Evolutionary conservation across 2,329 filamentous ascomycete species (phyloP).

Genomic region (Ramularia endophylla): DNA sequence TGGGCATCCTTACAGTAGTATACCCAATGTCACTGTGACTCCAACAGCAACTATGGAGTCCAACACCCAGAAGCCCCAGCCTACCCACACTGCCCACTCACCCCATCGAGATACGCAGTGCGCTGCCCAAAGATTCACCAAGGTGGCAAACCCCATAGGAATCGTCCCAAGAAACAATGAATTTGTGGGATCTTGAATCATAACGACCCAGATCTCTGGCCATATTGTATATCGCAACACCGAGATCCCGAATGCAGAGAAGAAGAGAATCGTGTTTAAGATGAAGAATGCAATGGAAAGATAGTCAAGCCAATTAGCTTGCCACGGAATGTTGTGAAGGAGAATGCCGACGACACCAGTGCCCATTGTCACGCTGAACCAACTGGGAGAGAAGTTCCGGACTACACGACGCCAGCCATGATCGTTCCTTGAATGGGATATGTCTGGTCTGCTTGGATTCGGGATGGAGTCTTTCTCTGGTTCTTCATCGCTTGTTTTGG

Average conservation of each 20-base stretch:
- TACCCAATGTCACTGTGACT: constrained; percentile 21
- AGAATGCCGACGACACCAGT: constrained; percentile 62
- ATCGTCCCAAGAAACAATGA: constrained; percentile 57
- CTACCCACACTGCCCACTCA: constrained; percentile 43
- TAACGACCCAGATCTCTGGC: constrained; percentile 58
- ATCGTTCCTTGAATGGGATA: constrained; percentile 10
- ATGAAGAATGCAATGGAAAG: constrained; percentile 56
- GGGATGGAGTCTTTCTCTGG: neutral
- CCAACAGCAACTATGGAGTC: constrained; percentile 40
- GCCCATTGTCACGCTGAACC: constrained; percentile 46
- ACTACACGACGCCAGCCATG: constrained; percentile 25
- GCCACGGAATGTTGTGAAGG: constrained; percentile 57
- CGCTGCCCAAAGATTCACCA: constrained; percentile 24
- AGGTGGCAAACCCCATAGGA: constrained; percentile 28
- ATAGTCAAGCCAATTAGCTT: constrained; percentile 52
- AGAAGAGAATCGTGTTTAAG: constrained; percentile 51
- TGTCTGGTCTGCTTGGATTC: neutral
- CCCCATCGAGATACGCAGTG: constrained; percentile 27
- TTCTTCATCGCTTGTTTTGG: constrained; percentile 3
- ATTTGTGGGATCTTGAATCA: constrained; percentile 62
- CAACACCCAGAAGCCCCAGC: constrained; percentile 46
- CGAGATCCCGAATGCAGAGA: constrained; percentile 40
- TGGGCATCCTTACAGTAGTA: constrained; percentile 35
- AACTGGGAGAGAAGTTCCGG: constrained; percentile 27
- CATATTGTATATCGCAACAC: constrained; percentile 58